Evolutionary conservation across 2,329 filamentous ascomycete genomes (phyloP).

Genomic region (Penicillium sp.): DNA sequence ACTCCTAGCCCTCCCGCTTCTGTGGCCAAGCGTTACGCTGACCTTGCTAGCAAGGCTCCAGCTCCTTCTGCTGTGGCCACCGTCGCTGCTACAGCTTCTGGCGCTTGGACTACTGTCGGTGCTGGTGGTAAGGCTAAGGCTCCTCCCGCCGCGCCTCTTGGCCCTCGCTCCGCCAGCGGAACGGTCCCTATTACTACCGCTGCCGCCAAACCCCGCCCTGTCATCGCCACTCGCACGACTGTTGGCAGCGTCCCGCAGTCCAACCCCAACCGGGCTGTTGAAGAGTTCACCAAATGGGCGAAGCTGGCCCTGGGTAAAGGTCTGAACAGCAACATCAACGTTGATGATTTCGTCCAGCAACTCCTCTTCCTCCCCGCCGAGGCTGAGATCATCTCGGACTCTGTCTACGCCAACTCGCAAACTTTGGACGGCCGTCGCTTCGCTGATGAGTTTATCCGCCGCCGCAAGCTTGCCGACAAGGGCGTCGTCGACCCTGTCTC

Average conservation of each 20-base stretch:
- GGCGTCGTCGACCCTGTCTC: constrained; percentile 72
- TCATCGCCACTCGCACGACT: constrained; percentile 52
- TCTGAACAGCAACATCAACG: constrained; percentile 67
- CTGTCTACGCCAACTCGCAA: constrained; percentile 80
- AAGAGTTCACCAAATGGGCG: constrained; percentile 95
- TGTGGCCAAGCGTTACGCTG: constrained; percentile 85
- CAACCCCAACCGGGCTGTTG: constrained; percentile 67
- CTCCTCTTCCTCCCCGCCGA: constrained; percentile 77
- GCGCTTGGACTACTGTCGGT: constrained; percentile 92
- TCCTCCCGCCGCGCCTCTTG: constrained; percentile 53
- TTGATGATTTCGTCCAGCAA: constrained; percentile 76
- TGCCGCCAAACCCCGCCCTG: constrained; percentile 57
- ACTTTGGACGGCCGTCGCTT: constrained; percentile 94
- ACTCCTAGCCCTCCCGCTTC: constrained; percentile 48
- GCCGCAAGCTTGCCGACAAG: constrained; percentile 90
- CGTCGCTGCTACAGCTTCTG: constrained; percentile 46
- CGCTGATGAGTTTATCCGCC: constrained; percentile 89
- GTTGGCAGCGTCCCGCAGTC: constrained; percentile 45
- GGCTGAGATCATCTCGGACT: constrained; percentile 80
- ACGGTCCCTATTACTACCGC: constrained; percentile 42
- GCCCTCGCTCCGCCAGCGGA: constrained; percentile 51
- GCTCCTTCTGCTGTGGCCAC: constrained; percentile 43
- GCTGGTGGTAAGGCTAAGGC: constrained; percentile 89
- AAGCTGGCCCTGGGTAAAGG: constrained; percentile 76
- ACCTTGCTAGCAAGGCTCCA: constrained; percentile 79